Base-by-base conservation (phyloP, 1,139 yeast species). In the Saccharomyces hybrid region DNA sequence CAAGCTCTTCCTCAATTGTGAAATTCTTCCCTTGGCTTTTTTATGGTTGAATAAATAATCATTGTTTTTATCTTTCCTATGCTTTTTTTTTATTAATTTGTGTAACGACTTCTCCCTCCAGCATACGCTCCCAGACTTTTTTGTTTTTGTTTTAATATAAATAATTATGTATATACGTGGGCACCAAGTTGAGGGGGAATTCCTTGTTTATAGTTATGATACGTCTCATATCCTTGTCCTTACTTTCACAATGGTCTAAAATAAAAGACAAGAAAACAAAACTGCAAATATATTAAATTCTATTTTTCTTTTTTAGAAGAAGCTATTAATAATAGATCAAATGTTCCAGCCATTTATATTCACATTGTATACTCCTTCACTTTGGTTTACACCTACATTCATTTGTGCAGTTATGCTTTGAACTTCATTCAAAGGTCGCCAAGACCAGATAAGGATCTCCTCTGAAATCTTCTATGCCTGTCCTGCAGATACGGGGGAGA, bases 1-100 rank as follows among this genome's bases (percentile, higher is more conserved):
- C 88, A 86, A 65, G 89, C 66, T 50, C 67, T 63, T 32, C 67
- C 68, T 50, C 59, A 58, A 48, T 49, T 51, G 34, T 51, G 42
- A 51, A 16, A 13, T 3, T 28, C 11, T 9, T n/a, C 11, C n/a
- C 23, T 20, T 14, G 11, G 38, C 4, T 20, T 16, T 47, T 31
- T 20, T 13, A 20, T 11, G 25, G 20, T 20, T 20, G 23, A 38
- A 20, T 38, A 11, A 11, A 38, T 38, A 38, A 14, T 38, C 44
- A 38, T 38, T 38, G 13, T 38, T 38, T 38, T 38, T 20, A 14
- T 16, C 44, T 47, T 47, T 28, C 49, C n/a, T 28, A 20, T 47
- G 14, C 25, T 47, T 28, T 47, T 26, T 26, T 47, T 28, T 27
- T 26, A 28, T 47, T 38, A 38, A 13, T 38, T 38, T 38, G 25